phyloP scores from a whole-genome alignment of 306 rosid species.

The Casuarina glauca region DNA sequence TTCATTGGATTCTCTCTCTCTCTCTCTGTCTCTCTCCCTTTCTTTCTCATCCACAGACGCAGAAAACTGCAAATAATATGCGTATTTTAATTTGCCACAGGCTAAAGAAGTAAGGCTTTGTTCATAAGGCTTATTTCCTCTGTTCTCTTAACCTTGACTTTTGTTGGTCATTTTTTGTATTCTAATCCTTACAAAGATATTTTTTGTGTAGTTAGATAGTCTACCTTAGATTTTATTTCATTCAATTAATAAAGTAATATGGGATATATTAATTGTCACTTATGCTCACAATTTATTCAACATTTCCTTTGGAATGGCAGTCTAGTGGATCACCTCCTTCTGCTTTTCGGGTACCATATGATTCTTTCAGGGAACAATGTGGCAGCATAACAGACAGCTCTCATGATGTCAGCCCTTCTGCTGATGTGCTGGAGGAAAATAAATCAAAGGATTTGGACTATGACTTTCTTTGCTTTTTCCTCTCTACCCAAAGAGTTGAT shows the following conservation, averaged over 20 bases:
- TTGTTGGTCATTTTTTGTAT: not conserved
- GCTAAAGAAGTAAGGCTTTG: not conserved
- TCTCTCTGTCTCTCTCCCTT: slow-evolving; percentile 6
- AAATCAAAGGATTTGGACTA: slow-evolving; percentile 64
- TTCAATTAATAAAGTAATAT: slow-evolving; percentile 17
- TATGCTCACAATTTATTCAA: slow-evolving; percentile 26
- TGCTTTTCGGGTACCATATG: slow-evolving; percentile 80
- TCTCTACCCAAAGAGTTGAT: slow-evolving; percentile 70
- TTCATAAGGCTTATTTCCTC: not conserved
- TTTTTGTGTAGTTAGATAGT: slow-evolving; percentile 9
- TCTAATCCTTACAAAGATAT: not conserved
- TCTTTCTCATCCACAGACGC: slow-evolving; percentile 9
- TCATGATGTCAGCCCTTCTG: slow-evolving; percentile 33
- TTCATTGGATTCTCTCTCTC: slow-evolving; percentile 10
- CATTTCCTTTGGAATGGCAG: slow-evolving; percentile 63
- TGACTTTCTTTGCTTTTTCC: slow-evolving; percentile 80
- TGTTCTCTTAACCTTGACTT: not conserved
- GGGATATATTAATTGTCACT: slow-evolving; percentile 15
- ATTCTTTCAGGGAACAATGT: slow-evolving; percentile 68
- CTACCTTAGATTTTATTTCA: slow-evolving; percentile 14
- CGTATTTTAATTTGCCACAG: slow-evolving; percentile 12
- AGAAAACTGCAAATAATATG: not conserved
- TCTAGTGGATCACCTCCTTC: slow-evolving; percentile 98
- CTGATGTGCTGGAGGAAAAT: slow-evolving; percentile 38
- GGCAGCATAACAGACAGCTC: slow-evolving; percentile 41